Percentiles rank a stretch among this genome's conserved stretches.
phyloP scores from a whole-genome alignment of 75 land plant species.

The Adiantum capillusveneris region DNA sequence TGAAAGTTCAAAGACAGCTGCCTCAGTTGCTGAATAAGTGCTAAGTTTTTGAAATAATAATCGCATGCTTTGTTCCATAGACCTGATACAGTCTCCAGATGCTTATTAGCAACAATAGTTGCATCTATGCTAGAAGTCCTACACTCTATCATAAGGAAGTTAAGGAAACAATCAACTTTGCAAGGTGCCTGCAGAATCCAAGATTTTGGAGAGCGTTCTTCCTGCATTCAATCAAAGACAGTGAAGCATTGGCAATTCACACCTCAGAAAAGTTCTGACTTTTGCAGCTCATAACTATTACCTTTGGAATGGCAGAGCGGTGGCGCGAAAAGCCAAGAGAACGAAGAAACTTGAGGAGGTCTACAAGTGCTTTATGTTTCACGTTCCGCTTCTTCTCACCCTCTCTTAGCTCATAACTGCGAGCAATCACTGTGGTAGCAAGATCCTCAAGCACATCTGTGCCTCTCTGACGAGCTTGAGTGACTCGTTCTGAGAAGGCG shows the following conservation, averaged over 20 bases:
- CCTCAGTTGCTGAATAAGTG: slow-evolving; percentile 38
- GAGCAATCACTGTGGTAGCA: slow-evolving; percentile 21
- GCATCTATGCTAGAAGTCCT: neutral
- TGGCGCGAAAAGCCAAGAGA: slow-evolving; percentile 61
- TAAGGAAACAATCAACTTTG: neutral
- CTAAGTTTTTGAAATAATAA: slow-evolving; percentile 67
- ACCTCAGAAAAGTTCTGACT: neutral
- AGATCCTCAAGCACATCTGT: slow-evolving; percentile 35
- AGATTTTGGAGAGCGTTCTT: neutral
- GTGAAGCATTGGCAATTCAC: too few species aligned
- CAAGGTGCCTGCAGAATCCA: slow-evolving; percentile 5
- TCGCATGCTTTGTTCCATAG: slow-evolving; percentile 49
- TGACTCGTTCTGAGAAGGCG: slow-evolving; percentile 11
- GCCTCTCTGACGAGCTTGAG: slow-evolving; percentile 20
- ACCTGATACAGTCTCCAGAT: neutral
- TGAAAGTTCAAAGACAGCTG: slow-evolving; percentile 40
- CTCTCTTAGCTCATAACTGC: slow-evolving; percentile 43
- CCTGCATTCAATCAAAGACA: slow-evolving; percentile 5
- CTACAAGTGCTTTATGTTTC: slow-evolving; percentile 57
- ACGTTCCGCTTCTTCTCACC: slow-evolving; percentile 36
- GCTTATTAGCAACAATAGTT: neutral
- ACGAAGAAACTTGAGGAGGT: slow-evolving; percentile 52
- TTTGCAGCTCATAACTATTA: slow-evolving; percentile 11
- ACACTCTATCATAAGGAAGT: neutral
- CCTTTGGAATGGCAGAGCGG: slow-evolving; percentile 46